Evolutionary conservation across 441 rosid species (phyloP).

Genomic region (Gossypium aridum): DNA sequence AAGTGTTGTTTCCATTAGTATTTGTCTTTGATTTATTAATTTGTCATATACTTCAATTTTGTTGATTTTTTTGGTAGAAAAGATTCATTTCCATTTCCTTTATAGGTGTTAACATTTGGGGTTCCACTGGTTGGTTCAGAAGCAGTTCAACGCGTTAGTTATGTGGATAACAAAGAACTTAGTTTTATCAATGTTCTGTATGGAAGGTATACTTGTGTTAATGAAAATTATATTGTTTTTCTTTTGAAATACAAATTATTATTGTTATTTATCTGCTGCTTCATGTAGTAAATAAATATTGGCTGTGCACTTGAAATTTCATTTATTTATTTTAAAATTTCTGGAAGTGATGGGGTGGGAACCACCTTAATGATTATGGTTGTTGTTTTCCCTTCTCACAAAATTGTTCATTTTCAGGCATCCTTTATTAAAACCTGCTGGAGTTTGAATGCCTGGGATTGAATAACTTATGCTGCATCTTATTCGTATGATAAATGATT

Average conservation of each 20-base stretch:
- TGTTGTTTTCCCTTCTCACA: neutral
- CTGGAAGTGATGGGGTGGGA: neutral
- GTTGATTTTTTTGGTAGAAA: slow-evolving; percentile 8
- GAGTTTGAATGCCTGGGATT: neutral
- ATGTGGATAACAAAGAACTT: slow-evolving; percentile 35
- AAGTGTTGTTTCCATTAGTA: neutral
- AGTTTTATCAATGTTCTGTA: slow-evolving; percentile 55
- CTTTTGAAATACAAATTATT: neutral
- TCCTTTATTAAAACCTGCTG: neutral
- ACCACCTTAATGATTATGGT: neutral
- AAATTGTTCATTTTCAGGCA: neutral
- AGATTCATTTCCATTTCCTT: slow-evolving; percentile 7
- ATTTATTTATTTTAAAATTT: neutral
- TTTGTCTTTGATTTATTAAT: slow-evolving; percentile 18
- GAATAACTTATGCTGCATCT: neutral
- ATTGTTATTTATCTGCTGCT: neutral
- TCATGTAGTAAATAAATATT: neutral
- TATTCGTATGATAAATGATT: neutral
- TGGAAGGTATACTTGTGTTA: slow-evolving; percentile 57
- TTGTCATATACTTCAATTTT: slow-evolving; percentile 13
- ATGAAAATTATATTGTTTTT: neutral
- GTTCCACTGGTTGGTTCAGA: slow-evolving; percentile 27
- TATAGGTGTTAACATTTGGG: slow-evolving; percentile 52
- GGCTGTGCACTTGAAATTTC: neutral
- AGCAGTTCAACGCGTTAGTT: slow-evolving; percentile 23